Evolutionary conservation across 2,329 filamentous ascomycete genomes (phyloP), one percentile per base, ranked within the genome.

Genomic region (Dactylellina leptospora): DNA sequence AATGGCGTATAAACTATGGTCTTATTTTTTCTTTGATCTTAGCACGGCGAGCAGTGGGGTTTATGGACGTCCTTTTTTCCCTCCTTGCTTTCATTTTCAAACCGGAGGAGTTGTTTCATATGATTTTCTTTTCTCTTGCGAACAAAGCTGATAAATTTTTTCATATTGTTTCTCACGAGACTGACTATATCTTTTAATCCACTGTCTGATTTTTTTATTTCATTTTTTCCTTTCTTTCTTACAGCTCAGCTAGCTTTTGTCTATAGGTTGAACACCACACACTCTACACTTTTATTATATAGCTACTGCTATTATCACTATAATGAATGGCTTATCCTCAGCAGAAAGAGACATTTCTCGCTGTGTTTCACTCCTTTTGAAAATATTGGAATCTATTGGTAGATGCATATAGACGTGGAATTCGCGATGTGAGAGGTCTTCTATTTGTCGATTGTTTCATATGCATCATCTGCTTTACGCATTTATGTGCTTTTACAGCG

Each of bases 111-210:
- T 40, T 16, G 1, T 40, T 40, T 40, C 36, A n/a, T 11, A n/a
- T 10, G 5, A 16, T 11, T 3, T 16, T 40, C 9, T 40, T 40
- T n/a, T n/a, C n/a, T n/a, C n/a, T n/a, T n/a, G n/a, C n/a, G n/a
- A n/a, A n/a, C n/a, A n/a, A n/a, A n/a, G n/a, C n/a, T 4, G 13
- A 27, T 16, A 25, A n/a, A 27, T 55, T 20, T 1, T 13, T 11
- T 40, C 13, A 11, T n/a, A 9, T 40, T 42, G 36, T 55, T 53
- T 53, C 22, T 27, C 51, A 42, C 51, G 36, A 55, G 51, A 55
- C 51, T 38, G 30, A 18, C 18, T n/a, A 23, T 42, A 38, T 25
- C 20, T 40, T 27, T 18, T 18, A 27, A 36, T 40, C 20, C 40
- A 16, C 11, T n/a, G 36, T 47, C 25, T 23, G 6, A 13, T 30